Base-by-base conservation (phyloP, 495 filamentous ascomycete genomes). In the Lasiosphaeria ovina region DNA sequence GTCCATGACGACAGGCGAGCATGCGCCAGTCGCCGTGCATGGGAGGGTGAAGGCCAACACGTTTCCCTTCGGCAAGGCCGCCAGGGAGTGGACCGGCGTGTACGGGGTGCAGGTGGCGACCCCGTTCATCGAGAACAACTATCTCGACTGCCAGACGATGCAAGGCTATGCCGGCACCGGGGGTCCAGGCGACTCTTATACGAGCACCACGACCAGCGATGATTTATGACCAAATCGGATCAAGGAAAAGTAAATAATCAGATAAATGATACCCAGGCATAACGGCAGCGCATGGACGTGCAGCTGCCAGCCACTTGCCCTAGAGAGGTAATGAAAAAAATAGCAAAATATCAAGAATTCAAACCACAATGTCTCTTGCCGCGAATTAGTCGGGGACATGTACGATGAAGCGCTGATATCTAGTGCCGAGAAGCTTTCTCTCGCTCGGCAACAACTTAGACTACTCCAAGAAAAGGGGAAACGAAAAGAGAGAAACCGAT, bases 101-200 rank as follows among this genome's bases (percentile, higher is more conserved):
- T 75, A 69, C 35, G 76, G 74, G 4, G 66, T 76, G 58, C 69
- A 75, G 42, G 53, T 79, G 31, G 69, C 76, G 1, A 79, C 76
- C 35, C 66, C 74, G 32, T 79, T 79, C 42, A 64, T 76, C 53
- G 76, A 79, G 65, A 74, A 75, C 32, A 75, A 75, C 47, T 75
- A 74, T 54, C 67, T 74, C 50, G 66, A 70, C 35, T 75, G 72
- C 61, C 49, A 42, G 58, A 54, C 44, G n/a, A 67, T 75, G 71
- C 50, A 60, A 48, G 70, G 70, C 4, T 73, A 74, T 35, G 34
- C 47, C 10, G 70, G 68, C 17, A 69, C 64, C 12, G 66, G 63
- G n/a, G 66, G 66, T 35, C 58, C 59, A 32, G 69, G 64, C 0
- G 66, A 67, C 36, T 63, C 64, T 55, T 38, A 52, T 63, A 31